phyloP scores from a whole-genome alignment of 495 filamentous ascomycete species.

The Penicillium crystallinum region DNA sequence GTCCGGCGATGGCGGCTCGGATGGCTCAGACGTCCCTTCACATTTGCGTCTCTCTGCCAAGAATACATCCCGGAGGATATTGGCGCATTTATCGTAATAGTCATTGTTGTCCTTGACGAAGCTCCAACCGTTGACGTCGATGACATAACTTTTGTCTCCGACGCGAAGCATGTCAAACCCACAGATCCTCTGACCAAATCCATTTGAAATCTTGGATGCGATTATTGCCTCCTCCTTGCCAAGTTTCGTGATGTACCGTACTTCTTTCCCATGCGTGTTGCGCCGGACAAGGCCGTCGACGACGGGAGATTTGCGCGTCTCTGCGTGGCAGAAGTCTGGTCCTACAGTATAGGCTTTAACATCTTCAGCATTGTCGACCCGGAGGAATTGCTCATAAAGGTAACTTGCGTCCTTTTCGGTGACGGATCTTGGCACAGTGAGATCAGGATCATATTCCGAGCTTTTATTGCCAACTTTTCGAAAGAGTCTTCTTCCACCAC shows the following conservation, averaged over 20 bases:
- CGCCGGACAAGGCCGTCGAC: conserved; percentile 93
- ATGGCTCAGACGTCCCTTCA: conserved; percentile 36
- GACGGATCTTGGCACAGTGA: conserved; percentile 72
- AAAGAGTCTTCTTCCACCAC: conserved; percentile 88
- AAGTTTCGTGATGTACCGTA: conserved; percentile 87
- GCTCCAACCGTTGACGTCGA: conserved; percentile 99
- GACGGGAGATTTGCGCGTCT: conserved; percentile 94
- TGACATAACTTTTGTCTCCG: conserved; percentile 87
- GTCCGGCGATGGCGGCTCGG: conserved; percentile 30
- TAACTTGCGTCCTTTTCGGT: conserved; percentile 76
- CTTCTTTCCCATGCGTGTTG: conserved; percentile 95
- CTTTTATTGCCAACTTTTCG: conserved; percentile 98
- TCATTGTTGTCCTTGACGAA: conserved; percentile 99
- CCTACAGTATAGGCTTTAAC: conserved; percentile 99
- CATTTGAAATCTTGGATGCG: conserved; percentile 81
- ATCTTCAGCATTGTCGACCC: conserved; percentile 93
- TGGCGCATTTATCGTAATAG: conserved; percentile 89
- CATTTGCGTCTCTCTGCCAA: conserved; percentile 62
- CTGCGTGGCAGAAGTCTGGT: conserved; percentile 87
- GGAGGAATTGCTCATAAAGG: conserved; percentile 94
- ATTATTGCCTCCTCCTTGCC: conserved; percentile 76
- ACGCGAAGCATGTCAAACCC: conserved; percentile 93
- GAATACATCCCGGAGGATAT: conserved; percentile 82
- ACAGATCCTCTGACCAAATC: conserved; percentile 93
- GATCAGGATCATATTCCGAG: conserved; percentile 77